Evolutionary conservation across 495 filamentous ascomycete species (phyloP).

Genomic region (Tuber indicum): DNA sequence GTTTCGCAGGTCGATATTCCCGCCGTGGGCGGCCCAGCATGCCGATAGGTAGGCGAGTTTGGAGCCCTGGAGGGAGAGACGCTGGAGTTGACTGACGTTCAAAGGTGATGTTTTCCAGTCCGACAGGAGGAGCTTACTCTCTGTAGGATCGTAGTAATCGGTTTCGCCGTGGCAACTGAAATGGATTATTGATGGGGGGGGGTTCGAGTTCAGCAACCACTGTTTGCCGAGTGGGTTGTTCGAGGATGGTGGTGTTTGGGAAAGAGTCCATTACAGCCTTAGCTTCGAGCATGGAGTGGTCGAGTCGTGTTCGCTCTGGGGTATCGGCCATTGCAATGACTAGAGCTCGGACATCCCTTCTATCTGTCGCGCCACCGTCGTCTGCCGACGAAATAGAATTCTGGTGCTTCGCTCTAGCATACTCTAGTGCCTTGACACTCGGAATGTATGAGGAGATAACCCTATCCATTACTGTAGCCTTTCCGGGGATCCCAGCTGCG

Average conservation of each 20-base stretch:
- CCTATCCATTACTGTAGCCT: slow-evolving; percentile 3
- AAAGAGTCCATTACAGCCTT: not conserved
- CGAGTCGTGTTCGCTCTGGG: slow-evolving; percentile 1
- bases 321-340: slow-evolving; percentile 13
- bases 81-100: slow-evolving; percentile 23
- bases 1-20: slow-evolving; percentile 31
- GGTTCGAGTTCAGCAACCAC: slow-evolving; percentile 8
- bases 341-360: not conserved
- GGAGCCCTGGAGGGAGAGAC: slow-evolving; percentile 26
- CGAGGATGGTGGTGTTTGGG: not conserved
- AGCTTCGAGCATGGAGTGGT: not conserved
- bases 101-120: slow-evolving; percentile 24
- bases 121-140: slow-evolving; percentile 27
- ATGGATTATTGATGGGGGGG: slow-evolving; percentile 35
- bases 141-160: slow-evolving; percentile 28
- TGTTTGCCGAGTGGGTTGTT: not conserved
- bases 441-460: slow-evolving; percentile 13
- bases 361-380: not conserved
- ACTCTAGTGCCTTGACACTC: not conserved
- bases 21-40: slow-evolving; percentile 37
- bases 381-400: not conserved
- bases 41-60: slow-evolving; percentile 37
- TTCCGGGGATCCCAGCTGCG: not conserved
- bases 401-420: not conserved
- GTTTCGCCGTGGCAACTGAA: slow-evolving; percentile 33